Percentiles rank a stretch among this genome's conserved stretches.
These are phyloP conservation scores for Yamadazyma triangularis DNA, from an alignment of 1,139 yeast species.

Conservation along the genomic window DNA sequence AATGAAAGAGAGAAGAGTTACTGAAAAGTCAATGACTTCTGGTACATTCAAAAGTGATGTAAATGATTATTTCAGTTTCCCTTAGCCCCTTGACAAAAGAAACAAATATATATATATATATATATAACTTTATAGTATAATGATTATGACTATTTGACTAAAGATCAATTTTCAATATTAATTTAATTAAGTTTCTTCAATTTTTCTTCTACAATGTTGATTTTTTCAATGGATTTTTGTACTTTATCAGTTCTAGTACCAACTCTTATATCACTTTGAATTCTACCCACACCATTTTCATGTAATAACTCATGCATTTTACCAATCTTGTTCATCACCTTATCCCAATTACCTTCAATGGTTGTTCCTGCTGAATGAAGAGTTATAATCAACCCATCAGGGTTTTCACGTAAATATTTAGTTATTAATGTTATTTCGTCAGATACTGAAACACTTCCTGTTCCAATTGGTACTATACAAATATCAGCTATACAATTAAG, in stretches of 20 bases:
- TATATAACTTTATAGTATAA: too few species aligned
- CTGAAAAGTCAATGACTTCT: slow-evolving; percentile 27
- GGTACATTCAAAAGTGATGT: neutral
- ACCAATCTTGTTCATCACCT: slow-evolving; percentile 78
- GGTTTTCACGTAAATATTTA: slow-evolving; percentile 53
- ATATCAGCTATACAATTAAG: slow-evolving; percentile 76
- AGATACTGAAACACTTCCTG: slow-evolving; percentile 71
- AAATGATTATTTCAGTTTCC: neutral
- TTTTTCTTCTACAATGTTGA: slow-evolving; percentile 55
- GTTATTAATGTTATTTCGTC: slow-evolving; percentile 73
- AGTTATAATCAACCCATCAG: slow-evolving; percentile 49
- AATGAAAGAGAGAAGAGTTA: slow-evolving; percentile 32
- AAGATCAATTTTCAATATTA: too few species aligned
- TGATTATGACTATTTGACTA: too few species aligned
- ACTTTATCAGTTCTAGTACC: slow-evolving; percentile 74
- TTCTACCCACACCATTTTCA: slow-evolving; percentile 61
- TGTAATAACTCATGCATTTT: slow-evolving; percentile 71
- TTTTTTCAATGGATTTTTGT: slow-evolving; percentile 65
- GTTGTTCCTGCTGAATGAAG: slow-evolving; percentile 91
- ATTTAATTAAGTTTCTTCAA: slow-evolving; percentile 22
- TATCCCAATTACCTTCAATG: slow-evolving; percentile 89
- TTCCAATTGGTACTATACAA: slow-evolving; percentile 85
- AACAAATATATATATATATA: too few species aligned
- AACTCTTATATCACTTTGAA: slow-evolving; percentile 80
- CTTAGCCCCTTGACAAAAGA: too few species aligned